phyloP scores from a whole-genome alignment of 2,329 filamentous ascomycete species.

The Alternaria atra region DNA sequence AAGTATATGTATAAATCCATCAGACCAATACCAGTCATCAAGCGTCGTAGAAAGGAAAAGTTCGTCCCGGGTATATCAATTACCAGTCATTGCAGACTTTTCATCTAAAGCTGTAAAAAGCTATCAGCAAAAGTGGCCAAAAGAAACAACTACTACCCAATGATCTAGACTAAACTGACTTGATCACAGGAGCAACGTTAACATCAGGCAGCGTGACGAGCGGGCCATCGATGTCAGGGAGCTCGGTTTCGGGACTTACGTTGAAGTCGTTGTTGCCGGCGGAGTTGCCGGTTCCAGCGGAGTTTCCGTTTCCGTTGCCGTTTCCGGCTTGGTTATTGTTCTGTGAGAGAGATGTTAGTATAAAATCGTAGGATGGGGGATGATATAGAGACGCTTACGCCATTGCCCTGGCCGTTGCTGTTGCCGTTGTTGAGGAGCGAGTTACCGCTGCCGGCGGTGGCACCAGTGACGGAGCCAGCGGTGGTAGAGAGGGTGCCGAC shows the following conservation, averaged over 20 bases:
- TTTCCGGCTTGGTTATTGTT: slow-evolving; percentile 4
- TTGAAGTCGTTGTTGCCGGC: slow-evolving; percentile 22
- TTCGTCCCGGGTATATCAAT: neutral
- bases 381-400: neutral
- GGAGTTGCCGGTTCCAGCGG: slow-evolving; percentile 13
- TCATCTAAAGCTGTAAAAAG: neutral
- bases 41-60: neutral
- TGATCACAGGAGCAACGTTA: slow-evolving; percentile 13
- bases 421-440: slow-evolving; percentile 9
- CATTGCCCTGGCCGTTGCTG: slow-evolving; percentile 16
- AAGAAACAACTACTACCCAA: neutral
- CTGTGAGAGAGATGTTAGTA: neutral
- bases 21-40: slow-evolving; percentile 1
- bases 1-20: neutral
- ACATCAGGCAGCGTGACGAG: slow-evolving; percentile 10
- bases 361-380: neutral
- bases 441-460: slow-evolving; percentile 14
- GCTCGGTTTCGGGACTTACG: slow-evolving; percentile 19
- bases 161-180: slow-evolving; percentile 14
- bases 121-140: neutral
- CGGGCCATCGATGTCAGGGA: neutral
- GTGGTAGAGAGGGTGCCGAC: slow-evolving; percentile 5
- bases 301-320: slow-evolving; percentile 21
- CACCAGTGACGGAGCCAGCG: slow-evolving; percentile 20
- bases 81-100: neutral